These are phyloP conservation scores for Teunomyces stri DNA, from an alignment of 805 yeast species.

Conservation along the genomic window DNA sequence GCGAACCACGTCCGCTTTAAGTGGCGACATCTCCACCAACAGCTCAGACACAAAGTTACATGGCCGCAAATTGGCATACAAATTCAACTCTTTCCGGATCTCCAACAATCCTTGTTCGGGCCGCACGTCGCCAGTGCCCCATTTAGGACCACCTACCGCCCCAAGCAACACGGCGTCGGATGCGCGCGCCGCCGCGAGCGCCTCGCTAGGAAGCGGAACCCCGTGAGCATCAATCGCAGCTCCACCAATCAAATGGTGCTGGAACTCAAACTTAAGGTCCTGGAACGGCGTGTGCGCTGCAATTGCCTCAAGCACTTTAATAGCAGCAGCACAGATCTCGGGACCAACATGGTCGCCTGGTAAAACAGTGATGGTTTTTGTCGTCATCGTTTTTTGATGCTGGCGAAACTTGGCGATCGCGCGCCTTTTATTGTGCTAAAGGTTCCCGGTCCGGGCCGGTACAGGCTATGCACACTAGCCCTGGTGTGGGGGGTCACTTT, in stretches of 20 bases:
- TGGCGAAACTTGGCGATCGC: not conserved
- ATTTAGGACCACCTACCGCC: constrained; percentile 99
- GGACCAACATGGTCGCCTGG: constrained; percentile 98
- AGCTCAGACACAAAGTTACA: constrained; percentile 89
- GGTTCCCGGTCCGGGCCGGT: not conserved
- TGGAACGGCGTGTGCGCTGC: constrained; percentile 44
- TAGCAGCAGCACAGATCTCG: constrained; percentile 86
- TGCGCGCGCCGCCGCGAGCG: constrained; percentile 76
- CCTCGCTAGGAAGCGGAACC: constrained; percentile 79
- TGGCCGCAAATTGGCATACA: constrained; percentile 96
- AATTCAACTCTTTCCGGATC: constrained; percentile 89
- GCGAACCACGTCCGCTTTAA: constrained; percentile 76
- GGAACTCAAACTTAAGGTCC: constrained; percentile 64
- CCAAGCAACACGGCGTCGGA: constrained; percentile 96
- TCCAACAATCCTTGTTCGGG: constrained; percentile 96
- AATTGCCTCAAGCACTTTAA: constrained; percentile 84
- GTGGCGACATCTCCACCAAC: constrained; percentile 81
- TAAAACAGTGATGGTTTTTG: constrained; percentile 76
- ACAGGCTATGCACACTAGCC: not conserved
- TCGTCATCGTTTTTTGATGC: constrained; percentile 8
- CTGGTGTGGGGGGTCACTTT: too few relatives aligned
- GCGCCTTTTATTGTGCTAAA: too few relatives aligned
- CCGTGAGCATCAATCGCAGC: constrained; percentile 98
- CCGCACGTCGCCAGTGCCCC: constrained; percentile 96
- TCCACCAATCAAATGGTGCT: constrained; percentile 91